Conservation (phyloP, 345 rosid genomes). For the Bruguiera parviflora region DNA sequence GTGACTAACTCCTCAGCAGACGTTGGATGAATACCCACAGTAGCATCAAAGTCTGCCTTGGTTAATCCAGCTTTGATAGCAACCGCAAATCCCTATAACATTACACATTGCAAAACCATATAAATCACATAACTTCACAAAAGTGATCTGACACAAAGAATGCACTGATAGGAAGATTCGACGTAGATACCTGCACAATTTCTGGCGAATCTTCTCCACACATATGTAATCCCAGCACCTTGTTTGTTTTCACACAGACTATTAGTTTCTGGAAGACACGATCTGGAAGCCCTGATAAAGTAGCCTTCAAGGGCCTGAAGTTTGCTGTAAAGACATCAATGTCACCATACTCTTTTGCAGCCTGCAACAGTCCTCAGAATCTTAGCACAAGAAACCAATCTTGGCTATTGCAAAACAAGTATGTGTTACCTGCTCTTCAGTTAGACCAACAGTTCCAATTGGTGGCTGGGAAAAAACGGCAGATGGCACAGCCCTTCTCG, state of each 20-base stretch:
- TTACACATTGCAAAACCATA: constrained; percentile 7
- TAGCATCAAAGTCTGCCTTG: constrained; percentile 80
- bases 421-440: constrained; percentile 78
- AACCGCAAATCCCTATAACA: constrained; percentile 78
- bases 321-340: constrained; percentile 78
- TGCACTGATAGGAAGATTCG: neutral
- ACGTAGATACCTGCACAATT: constrained; percentile 60
- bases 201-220: constrained; percentile 93
- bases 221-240: constrained; percentile 81
- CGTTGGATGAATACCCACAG: constrained; percentile 94
- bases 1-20: constrained; percentile 90
- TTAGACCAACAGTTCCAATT: constrained; percentile 87
- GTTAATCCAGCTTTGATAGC: constrained; percentile 94
- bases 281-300: constrained; percentile 96
- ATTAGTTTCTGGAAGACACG: constrained; percentile 79
- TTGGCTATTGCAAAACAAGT: neutral
- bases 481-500: constrained; percentile 74
- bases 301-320: constrained; percentile 89
- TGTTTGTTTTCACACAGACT: constrained; percentile 69
- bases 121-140: neutral
- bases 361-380: constrained; percentile 46
- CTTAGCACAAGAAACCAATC: constrained; percentile 19
- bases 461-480: constrained; percentile 98
- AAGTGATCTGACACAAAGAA: neutral
- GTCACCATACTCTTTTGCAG: constrained; percentile 66